phyloP scores from a whole-genome alignment of 2,329 filamentous ascomycete species.

The Claviceps arundinis region DNA sequence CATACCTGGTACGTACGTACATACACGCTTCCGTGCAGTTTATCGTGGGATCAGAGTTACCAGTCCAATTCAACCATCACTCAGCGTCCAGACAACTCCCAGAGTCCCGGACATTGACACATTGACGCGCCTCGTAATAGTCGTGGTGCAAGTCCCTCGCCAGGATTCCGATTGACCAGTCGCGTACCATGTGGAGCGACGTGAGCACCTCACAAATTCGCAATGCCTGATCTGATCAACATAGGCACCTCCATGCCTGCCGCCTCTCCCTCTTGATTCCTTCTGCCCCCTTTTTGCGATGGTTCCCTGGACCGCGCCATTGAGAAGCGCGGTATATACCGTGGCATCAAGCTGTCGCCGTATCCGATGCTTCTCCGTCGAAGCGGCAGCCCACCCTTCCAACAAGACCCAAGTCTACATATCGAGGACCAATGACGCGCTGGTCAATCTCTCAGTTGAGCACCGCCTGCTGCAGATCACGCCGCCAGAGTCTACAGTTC shows the following conservation, averaged over 20 bases:
- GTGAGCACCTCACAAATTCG: no score
- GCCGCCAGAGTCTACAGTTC: conserved; percentile 56
- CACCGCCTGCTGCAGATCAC: conserved; percentile 73
- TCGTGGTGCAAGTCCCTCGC: no score
- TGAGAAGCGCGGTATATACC: neutral
- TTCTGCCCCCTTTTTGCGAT: neutral
- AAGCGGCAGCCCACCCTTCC: conserved; percentile 27
- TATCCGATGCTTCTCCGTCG: conserved; percentile 19
- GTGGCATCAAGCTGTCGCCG: neutral
- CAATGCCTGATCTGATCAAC: neutral
- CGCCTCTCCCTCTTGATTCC: neutral
- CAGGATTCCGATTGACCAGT: no score
- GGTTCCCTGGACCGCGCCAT: neutral
- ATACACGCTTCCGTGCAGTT: no score
- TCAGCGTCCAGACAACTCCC: no score
- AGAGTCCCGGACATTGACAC: no score
- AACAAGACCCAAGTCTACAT: conserved; percentile 54
- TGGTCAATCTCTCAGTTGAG: conserved; percentile 86
- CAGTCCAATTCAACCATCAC: no score
- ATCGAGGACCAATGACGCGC: conserved; percentile 59
- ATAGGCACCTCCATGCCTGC: neutral
- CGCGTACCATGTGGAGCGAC: no score
- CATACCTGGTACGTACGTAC: no score
- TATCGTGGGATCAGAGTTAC: no score
- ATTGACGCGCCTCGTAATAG: no score